A percentile compares a stretch with the other conserved stretches of the same genome.
phyloP scores from a whole-genome alignment of 2,329 filamentous ascomycete genomes.

The Scopulariopsis brevicaulis region DNA sequence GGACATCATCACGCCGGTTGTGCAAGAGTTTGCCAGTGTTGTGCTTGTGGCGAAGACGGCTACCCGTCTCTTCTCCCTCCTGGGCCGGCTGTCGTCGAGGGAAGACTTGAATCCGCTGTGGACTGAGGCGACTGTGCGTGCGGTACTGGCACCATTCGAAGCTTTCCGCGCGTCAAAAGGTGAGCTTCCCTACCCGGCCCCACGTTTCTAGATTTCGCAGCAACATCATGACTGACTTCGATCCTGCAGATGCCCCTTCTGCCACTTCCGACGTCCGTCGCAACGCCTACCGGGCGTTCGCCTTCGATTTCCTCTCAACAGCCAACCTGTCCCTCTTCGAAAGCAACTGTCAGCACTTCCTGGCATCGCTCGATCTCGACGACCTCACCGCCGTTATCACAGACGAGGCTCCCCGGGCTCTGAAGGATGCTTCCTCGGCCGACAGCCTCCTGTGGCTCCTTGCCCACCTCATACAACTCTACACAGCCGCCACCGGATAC shows the following conservation, averaged over 20 bases:
- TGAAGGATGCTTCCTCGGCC: slow-evolving; percentile 15
- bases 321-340: slow-evolving; percentile 28
- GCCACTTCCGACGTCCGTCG: not conserved
- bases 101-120: not conserved
- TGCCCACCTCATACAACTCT: slow-evolving; percentile 46
- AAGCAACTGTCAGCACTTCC: slow-evolving; percentile 21
- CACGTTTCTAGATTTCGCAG: not conserved
- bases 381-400: slow-evolving; percentile 30
- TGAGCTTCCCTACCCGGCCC: not conserved
- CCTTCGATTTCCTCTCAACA: slow-evolving; percentile 24
- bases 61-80: not conserved
- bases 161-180: not conserved
- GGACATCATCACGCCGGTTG: not conserved
- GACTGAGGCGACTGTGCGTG: not conserved
- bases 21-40: not conserved
- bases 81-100: not conserved
- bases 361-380: slow-evolving; percentile 23
- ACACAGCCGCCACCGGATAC: slow-evolving; percentile 8
- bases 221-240: not conserved
- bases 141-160: not conserved
- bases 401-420: slow-evolving; percentile 17
- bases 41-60: not conserved
- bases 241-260: not conserved
- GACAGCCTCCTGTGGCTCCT: slow-evolving; percentile 50
- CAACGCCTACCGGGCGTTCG: slow-evolving; percentile 23